These are phyloP conservation scores for Adansonia digitata DNA, from an alignment of 345 rosid species.

Conservation along the genomic window DNA sequence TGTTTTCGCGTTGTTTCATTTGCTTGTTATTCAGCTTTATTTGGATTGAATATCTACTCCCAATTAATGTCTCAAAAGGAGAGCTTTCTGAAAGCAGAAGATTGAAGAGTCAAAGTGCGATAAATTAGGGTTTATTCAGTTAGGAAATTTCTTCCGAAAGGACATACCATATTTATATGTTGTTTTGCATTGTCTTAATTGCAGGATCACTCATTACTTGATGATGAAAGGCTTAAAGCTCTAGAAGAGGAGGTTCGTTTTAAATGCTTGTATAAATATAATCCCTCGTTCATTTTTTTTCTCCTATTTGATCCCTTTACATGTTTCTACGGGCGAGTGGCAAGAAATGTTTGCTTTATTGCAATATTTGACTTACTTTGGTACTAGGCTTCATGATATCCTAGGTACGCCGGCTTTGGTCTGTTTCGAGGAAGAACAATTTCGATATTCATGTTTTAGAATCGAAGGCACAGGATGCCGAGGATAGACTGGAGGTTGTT, in stretches of 20 bases:
- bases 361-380: slow-evolving; percentile 29
- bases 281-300: not conserved
- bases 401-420: slow-evolving; percentile 65
- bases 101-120: not conserved
- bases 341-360: not conserved
- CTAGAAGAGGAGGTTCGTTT: slow-evolving; percentile 68
- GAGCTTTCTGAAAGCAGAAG: not conserved
- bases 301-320: not conserved
- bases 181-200: slow-evolving; percentile 7
- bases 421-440: slow-evolving; percentile 60
- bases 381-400: slow-evolving; percentile 32
- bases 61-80: not conserved
- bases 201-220: slow-evolving; percentile 37
- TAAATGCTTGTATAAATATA: not conserved
- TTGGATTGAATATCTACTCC: not conserved
- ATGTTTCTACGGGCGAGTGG: not conserved
- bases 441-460: slow-evolving; percentile 62
- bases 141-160: not conserved
- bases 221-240: slow-evolving; percentile 33
- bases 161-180: not conserved
- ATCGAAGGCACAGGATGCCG: slow-evolving; percentile 48
- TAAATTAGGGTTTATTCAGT: not conserved
- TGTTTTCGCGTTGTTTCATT: not conserved
- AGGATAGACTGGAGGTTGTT: slow-evolving; percentile 31
- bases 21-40: not conserved